Base-by-base conservation (phyloP, 2,329 filamentous ascomycete species). In the Calonectria ilicicola region DNA sequence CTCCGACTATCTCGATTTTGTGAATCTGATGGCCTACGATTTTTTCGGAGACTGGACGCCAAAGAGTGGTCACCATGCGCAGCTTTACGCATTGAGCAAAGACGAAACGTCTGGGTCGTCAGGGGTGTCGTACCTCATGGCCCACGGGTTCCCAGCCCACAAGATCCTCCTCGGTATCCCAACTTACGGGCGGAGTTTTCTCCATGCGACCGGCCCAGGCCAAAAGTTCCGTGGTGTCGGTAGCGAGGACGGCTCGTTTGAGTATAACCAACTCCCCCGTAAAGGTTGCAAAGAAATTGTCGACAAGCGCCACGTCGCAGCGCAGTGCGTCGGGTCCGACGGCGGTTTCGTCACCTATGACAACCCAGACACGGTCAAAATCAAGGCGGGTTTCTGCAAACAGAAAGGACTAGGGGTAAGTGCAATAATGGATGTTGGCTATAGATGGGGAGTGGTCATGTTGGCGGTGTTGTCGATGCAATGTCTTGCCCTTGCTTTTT, bases 1-100 rank as follows among this genome's bases (percentile, higher is more conserved):
- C 14, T 88, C 92, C 63, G 85, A 89, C 56, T 92, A 94, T 76
- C 87, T 97, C 42, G 93, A 96, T 82, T 89, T 92, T 74, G 85
- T 97, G 81, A 96, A 96, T 81, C 85, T 97, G 42, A 95, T 93
- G 90, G 90, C 94, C 1, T 97, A 95, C 83, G 94, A 97, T 82
- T 94, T 96, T 80, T 91, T 90, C 29, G 94, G 94, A 1, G 87
- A 90, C 4, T 96, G 94, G 94, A 90, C 89, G 1, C 81, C 86
- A 35, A 89, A 89, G 70, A 91, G 90, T 56, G 94, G 94, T 8
- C 93, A 96, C 81, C 94, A 96, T 67, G 91, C 94, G 5, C 94
- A 95, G 80, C 89, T 97, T 1, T 94, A 92, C 80, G 86, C 91
- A 1, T 88, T 91, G 70, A 85, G 83, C 67, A 88, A 90, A 75